A percentile compares a stretch with the other conserved stretches of the same genome.
Evolutionary conservation across 2,329 filamentous ascomycete species (phyloP).

Genomic region (Clarireedia monteithiana): DNA sequence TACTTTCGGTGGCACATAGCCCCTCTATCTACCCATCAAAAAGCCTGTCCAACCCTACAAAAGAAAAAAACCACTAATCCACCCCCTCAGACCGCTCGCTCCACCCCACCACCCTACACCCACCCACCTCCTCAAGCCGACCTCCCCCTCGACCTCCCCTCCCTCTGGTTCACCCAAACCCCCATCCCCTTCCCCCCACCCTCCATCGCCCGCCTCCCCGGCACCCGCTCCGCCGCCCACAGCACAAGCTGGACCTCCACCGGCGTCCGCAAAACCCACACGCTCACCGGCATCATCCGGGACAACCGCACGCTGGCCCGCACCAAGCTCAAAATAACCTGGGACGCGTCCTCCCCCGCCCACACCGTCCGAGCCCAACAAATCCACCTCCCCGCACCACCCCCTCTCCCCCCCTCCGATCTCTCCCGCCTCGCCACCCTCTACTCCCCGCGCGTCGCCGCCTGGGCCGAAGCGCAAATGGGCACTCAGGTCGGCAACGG

Average conservation of each 20-base stretch:
- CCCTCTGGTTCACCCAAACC: slow-evolving; percentile 27
- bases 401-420: slow-evolving; percentile 16
- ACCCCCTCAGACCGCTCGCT: not conserved
- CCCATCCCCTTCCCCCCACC: slow-evolving; percentile 23
- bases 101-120: not conserved
- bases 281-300: slow-evolving; percentile 27
- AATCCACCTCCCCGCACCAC: slow-evolving; percentile 27
- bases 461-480: slow-evolving; percentile 26
- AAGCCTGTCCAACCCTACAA: not conserved
- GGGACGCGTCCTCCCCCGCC: slow-evolving; percentile 29
- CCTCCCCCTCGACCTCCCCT: slow-evolving; percentile 26
- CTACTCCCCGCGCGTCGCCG: slow-evolving; percentile 28
- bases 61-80: not conserved
- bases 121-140: not conserved
- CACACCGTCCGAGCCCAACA: slow-evolving; percentile 29
- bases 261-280: slow-evolving; percentile 24
- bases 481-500: slow-evolving; percentile 31
- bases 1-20: not conserved
- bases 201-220: slow-evolving; percentile 13
- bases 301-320: slow-evolving; percentile 27
- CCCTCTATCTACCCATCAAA: not conserved
- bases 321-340: slow-evolving; percentile 30
- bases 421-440: slow-evolving; percentile 16
- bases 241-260: slow-evolving; percentile 20
- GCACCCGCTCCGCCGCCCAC: slow-evolving; percentile 12